These are phyloP conservation scores for Amesomyces nigricolor DNA, from an alignment of 2,329 filamentous ascomycete species.

Conservation along the genomic window DNA sequence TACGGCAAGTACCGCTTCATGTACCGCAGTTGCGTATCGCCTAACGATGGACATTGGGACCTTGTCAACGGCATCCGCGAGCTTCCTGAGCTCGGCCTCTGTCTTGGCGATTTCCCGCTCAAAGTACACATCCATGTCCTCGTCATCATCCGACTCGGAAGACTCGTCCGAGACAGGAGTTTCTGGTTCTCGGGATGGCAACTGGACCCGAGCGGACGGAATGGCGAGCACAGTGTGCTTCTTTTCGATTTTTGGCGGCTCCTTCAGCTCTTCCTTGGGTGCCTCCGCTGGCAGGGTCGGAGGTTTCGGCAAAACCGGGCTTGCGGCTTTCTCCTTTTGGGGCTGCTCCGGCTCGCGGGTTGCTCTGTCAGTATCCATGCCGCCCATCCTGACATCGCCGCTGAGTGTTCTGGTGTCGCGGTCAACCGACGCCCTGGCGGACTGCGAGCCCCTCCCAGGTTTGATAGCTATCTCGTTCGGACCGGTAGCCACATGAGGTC, in stretches of 20 bases:
- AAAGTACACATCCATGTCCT: conserved; percentile 54
- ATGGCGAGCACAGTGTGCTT: conserved; percentile 19
- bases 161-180: conserved; percentile 34
- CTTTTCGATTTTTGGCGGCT: conserved; percentile 12
- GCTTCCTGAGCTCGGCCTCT: conserved; percentile 43
- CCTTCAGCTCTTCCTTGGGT: conserved; percentile 22
- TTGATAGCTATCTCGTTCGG: conserved; percentile 42
- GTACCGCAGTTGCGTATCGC: conserved; percentile 43
- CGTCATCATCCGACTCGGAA: conserved; percentile 52
- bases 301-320: conserved; percentile 12
- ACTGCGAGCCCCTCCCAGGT: conserved; percentile 37
- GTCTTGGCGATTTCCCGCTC: conserved; percentile 48
- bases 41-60: conserved; percentile 39
- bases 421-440: conserved; percentile 31
- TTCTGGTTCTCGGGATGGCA: conserved; percentile 17
- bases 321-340: conserved; percentile 1
- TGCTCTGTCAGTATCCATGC: conserved; percentile 18
- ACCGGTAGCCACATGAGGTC: conserved; percentile 40
- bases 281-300: conserved; percentile 7
- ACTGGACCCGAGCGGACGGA: conserved; percentile 14
- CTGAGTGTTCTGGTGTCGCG: conserved; percentile 25
- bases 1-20: conserved; percentile 45
- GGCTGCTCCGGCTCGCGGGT: conserved; percentile 10
- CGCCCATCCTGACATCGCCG: conserved; percentile 23
- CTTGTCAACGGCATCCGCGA: conserved; percentile 37